phyloP scores from a whole-genome alignment of 148 eudicot genomes.

The Vaccinium vitisidaea region DNA sequence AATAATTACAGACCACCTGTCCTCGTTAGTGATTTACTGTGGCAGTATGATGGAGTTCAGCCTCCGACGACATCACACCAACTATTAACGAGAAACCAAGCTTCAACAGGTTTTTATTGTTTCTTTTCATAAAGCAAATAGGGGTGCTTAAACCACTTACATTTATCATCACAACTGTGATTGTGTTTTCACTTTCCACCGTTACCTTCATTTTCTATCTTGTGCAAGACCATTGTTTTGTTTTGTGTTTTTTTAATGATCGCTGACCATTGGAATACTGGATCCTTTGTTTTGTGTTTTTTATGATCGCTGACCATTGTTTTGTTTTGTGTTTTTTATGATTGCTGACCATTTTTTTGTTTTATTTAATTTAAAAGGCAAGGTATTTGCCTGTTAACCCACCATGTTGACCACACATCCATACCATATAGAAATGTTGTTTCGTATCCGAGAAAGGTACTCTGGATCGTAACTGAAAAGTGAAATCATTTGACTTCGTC shows the following conservation, averaged over 20 bases:
- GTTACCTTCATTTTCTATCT: neutral
- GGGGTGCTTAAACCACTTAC: neutral
- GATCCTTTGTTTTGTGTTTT: neutral
- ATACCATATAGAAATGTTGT: neutral
- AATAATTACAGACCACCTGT: slow-evolving; percentile 68
- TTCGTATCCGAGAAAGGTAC: neutral
- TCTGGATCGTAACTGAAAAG: neutral
- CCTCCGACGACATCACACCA: slow-evolving; percentile 49
- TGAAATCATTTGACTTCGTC: neutral
- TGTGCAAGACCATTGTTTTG: neutral
- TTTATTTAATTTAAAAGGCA: neutral
- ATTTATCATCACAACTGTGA: neutral
- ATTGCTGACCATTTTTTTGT: neutral
- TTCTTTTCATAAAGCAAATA: slow-evolving; percentile 15
- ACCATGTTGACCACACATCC: neutral
- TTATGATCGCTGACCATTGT: too few relatives aligned
- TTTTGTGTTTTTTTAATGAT: too few relatives aligned
- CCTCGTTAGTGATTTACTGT: slow-evolving; percentile 82
- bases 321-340: neutral
- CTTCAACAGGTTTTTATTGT: slow-evolving; percentile 47
- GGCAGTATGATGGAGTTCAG: slow-evolving; percentile 59
- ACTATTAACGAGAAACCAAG: slow-evolving; percentile 51
- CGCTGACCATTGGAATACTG: neutral
- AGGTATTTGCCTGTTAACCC: neutral
- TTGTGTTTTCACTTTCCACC: neutral